Conservation (phyloP, 164 flowering plant species). For the Macadamia tetraphylla region DNA sequence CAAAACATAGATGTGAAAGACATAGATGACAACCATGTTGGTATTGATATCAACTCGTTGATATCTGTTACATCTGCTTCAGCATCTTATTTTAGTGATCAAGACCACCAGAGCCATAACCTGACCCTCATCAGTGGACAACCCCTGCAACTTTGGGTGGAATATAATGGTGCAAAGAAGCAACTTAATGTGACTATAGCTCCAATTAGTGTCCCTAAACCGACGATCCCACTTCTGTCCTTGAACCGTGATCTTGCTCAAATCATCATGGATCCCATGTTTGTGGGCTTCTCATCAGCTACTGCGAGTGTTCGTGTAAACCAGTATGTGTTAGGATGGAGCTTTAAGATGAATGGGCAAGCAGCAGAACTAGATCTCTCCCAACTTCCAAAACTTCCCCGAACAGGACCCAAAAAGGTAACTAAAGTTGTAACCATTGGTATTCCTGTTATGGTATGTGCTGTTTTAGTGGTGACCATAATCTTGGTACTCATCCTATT, state of each 20-base stretch:
- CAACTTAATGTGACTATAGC: conserved; percentile 17
- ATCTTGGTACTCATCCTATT: neutral
- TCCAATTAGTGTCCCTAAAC: conserved; percentile 10
- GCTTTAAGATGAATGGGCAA: conserved; percentile 12
- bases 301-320: neutral
- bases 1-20: conserved; percentile 2
- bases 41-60: conserved; percentile 13
- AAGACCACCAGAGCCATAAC: neutral
- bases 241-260: conserved; percentile 9
- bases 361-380: conserved; percentile 22
- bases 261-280: conserved; percentile 9
- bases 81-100: conserved; percentile 8
- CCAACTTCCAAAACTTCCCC: conserved; percentile 29
- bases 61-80: neutral
- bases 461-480: neutral
- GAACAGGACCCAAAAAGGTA: conserved; percentile 7
- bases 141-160: conserved; percentile 17
- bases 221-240: conserved; percentile 8
- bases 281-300: conserved; percentile 14
- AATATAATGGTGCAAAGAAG: conserved; percentile 6
- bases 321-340: conserved; percentile 16
- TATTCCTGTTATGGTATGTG: conserved; percentile 1
- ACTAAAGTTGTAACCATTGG: conserved; percentile 15
- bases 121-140: conserved; percentile 9
- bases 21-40: conserved; percentile 16